Conservation (phyloP, 495 filamentous ascomycete species). For the Aspergillus baeticus region DNA sequence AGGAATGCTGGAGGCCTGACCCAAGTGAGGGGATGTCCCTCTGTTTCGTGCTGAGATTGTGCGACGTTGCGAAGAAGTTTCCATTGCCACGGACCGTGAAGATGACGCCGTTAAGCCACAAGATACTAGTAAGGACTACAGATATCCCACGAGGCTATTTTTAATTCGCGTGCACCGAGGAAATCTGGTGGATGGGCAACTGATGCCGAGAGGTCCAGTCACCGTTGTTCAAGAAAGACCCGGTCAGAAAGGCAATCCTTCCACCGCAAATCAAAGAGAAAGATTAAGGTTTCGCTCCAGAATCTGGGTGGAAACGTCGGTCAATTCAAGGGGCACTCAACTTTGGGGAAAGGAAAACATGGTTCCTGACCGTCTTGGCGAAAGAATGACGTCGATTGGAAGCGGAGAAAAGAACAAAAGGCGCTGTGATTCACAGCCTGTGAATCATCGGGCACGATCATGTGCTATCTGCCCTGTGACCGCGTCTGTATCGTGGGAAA, state of each 20-base stretch:
- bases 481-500: neutral
- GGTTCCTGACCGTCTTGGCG: constrained; percentile 19
- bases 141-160: neutral
- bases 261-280: constrained; percentile 14
- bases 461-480: constrained; percentile 5
- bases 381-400: neutral
- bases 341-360: constrained; percentile 7
- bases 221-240: neutral
- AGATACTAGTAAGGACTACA: neutral
- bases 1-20: neutral
- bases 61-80: neutral
- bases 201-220: neutral
- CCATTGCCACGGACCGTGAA: neutral
- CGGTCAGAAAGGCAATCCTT: constrained; percentile 9
- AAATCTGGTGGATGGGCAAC: neutral
- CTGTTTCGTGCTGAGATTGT: neutral
- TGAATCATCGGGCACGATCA: constrained; percentile 11
- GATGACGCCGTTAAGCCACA: neutral
- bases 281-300: constrained; percentile 15
- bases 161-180: neutral
- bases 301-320: constrained; percentile 19
- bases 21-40: neutral
- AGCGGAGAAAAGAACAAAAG: neutral
- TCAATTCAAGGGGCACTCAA: constrained; percentile 7
- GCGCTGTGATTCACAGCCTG: too few species aligned